Evolutionary conservation across 1,284 basidiomycete genomes (phyloP).

Genomic region (Cutaneotrichosporon sp.): DNA sequence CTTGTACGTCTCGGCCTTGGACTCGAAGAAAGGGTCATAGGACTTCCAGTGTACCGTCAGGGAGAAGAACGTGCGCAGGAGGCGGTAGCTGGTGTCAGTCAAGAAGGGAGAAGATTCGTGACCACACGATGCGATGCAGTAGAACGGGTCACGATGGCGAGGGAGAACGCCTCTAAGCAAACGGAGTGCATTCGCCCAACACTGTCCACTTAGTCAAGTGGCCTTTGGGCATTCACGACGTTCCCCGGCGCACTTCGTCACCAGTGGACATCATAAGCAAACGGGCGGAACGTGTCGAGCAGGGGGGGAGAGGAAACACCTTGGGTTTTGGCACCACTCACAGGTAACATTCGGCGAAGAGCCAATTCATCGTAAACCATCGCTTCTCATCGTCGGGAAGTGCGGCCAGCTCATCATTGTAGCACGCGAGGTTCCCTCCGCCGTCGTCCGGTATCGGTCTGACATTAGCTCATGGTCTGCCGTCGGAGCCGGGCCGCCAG

Average conservation of each 20-base stretch:
- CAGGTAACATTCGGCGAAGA: constrained; percentile 78
- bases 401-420: constrained; percentile 65
- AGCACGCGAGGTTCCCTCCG: constrained; percentile 61
- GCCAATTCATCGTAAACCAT: constrained; percentile 91
- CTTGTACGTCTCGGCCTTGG: constrained; percentile 79
- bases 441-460: constrained; percentile 70
- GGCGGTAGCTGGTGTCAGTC: constrained; percentile 66
- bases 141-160: too few species aligned
- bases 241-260: too few species aligned
- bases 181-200: too few species aligned
- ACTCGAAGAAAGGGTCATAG: constrained; percentile 78
- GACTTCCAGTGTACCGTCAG: constrained; percentile 65
- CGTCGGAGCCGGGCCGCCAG: background rate
- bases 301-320: too few species aligned
- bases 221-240: too few species aligned
- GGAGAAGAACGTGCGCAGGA: constrained; percentile 70
- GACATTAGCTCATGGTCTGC: background rate
- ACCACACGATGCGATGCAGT: too few species aligned
- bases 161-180: too few species aligned
- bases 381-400: constrained; percentile 59
- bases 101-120: too few species aligned
- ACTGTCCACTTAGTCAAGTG: too few species aligned
- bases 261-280: too few species aligned
- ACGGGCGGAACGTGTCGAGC: too few species aligned
- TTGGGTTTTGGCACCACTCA: constrained; percentile 40